Evolutionary conservation across 1,284 basidiomycete species (phyloP), one percentile per base, ranked within the genome.

Genomic region (Ceraceosorus guamensis): DNA sequence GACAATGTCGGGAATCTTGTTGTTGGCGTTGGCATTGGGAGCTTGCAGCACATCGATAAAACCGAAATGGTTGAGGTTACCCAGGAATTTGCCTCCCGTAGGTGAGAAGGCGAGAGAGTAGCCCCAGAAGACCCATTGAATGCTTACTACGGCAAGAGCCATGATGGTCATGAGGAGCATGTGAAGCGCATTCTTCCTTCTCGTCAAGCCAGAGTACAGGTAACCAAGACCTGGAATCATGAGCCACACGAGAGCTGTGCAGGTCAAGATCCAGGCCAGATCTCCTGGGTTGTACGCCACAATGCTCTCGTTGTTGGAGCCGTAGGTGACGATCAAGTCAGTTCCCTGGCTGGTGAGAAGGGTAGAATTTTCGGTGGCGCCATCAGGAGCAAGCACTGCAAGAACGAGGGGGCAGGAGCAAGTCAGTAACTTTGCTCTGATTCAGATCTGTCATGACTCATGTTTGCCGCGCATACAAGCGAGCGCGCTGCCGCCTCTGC

Each of bases 181-280:
- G 46, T 78, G 78, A 8, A 82, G 74, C 0, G 81, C 81, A 60
- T 82, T 82, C 65, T 81, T 82, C 43, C 90, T 81, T 53, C 89
- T 82, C 16, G 87, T 84, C 11, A 91, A 81, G 59, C 90, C 90
- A 44, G 89, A 89, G 77, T 93, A 93, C 33, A 92, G 84, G 79
- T 91, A 92, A 2, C 63, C 80, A 77, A 66, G 68, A 39, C 65
- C 87, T 84, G 56, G 87, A 85, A 64, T 89, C 77, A 81, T 80
- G 67, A 79, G 75, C 67, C 80, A 83, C 18, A 91, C 88, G 77
- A 92, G 83, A 11, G 85, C 86, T 10, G 87, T 87, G 58, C 85
- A 84, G 24, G 87, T 79, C 31, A 89, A 82, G 1, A 91, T 53
- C 77, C 77, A 78, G 1, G 75, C 65, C 30, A 76, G 76, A 57